Base-by-base conservation (phyloP, 345 rosid species). In the Cardiospermum halicacabum region DNA sequence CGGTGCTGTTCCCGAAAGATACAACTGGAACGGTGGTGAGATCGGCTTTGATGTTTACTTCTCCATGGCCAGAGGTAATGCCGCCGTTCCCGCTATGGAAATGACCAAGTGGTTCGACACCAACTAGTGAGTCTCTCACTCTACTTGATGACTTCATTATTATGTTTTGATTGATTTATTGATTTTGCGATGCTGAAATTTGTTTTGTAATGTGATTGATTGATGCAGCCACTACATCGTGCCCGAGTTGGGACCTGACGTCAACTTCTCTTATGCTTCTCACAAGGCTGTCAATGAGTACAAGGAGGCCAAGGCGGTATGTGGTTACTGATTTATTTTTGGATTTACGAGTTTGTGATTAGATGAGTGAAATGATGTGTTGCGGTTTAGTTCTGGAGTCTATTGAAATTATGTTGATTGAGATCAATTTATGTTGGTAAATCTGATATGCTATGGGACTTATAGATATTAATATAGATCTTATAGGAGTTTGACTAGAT, bases 61-160 rank as follows among this genome's bases (percentile, higher is more conserved):
- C 78, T 93, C 98, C 56, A 90, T 93, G 97, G 98, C 97, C 62
- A 88, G 98, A 82, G 98, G 98, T 53, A 93, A 93, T 60, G 98
- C 98, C 74, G 69, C 92, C 51, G 96, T 86, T 3, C 97, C 98
- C 1, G 98, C 98, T 40, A 93, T 93, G 98, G 98, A 93, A 74
- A 93, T 93, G 98, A 93, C 97, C 79, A 93, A 93, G 92, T 93
- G 98, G 98, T 90, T 93, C 62, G 98, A 93, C 83, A 93, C 98
- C 82, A 93, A 93, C 90, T 93, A 93, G 98, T 93, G 77, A 86
- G 98, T 93, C 58, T 8, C 43, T 31, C 53, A n/a, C 36, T 50
- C 45, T 12, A 25, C 11, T 50, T 6, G 13, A 19, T 19, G 0
- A 11, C 58, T 25, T 3, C 6, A 31, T 22, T 18, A 24, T 22